Conservation (phyloP, 2,329 filamentous ascomycete species). For the Trichoderma gracile region DNA sequence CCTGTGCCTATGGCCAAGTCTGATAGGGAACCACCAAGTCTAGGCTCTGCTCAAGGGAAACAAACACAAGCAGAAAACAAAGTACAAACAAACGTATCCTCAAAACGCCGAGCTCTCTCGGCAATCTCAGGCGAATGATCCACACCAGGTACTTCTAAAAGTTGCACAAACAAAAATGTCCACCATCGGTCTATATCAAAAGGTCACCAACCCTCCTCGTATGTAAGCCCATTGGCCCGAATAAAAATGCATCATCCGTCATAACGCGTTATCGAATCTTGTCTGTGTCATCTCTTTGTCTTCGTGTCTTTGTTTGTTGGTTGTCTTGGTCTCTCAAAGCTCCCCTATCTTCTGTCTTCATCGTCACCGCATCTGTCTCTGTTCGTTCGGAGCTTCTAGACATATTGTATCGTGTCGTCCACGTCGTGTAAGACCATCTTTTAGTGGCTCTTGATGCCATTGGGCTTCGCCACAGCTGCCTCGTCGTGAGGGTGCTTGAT, state of each 20-base stretch:
- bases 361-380: background rate
- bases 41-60: background rate
- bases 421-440: background rate
- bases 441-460: conserved; percentile 45
- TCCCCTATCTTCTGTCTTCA: background rate
- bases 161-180: background rate
- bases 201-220: background rate
- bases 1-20: no score
- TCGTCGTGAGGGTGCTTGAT: conserved; percentile 80
- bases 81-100: background rate
- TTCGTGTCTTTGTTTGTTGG: background rate
- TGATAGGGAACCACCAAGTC: background rate
- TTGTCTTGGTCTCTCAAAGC: background rate
- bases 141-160: background rate
- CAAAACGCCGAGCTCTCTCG: background rate
- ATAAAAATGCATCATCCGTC: background rate
- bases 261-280: conserved; percentile 15
- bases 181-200: background rate
- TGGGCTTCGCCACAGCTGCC: conserved; percentile 34
- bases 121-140: background rate
- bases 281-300: background rate
- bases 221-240: background rate
- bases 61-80: background rate
- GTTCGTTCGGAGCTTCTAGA: no score
- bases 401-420: background rate